Evolutionary conservation across 2,329 filamentous ascomycete genomes (phyloP), one percentile per base, ranked within the genome.

Genomic region (Diaporthe ampelina): DNA sequence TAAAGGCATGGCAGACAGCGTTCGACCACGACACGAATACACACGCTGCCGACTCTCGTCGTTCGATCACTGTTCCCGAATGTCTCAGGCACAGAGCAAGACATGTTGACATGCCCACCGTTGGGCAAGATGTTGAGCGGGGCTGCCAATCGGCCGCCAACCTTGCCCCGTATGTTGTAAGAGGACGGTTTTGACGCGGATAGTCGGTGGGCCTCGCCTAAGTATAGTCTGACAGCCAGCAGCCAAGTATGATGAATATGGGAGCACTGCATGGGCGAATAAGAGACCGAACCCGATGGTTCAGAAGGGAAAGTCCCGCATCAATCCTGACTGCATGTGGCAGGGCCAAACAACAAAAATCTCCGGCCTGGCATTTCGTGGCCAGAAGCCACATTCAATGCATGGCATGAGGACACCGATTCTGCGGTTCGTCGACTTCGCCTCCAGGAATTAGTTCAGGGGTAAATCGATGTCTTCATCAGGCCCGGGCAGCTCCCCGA

Each of bases 11-110:
- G 50, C 37, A n/a, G 43, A 10, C 32, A 43, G 10, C 40, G 26
- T 37, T 19, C 26, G 26, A 26, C 24, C 56, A 61, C 52, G 69
- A 45, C 59, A 70, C 43, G 57, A 70, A 70, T 48, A 40, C 70
- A 73, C 71, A 37, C 54, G 43, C 35, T 67, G 24, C 50, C 58
- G 67, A 72, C 17, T 32, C 48, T 45, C 19, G 26, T n/a, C 69
- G 68, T 76, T 21, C 61, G 57, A 70, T 72, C 59, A 58, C 40
- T 54, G 61, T 76, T 74, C 68, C 74, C 72, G 73, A 69, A 70
- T 76, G 74, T 76, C 74, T 76, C 59, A 69, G 61, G 37, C 45
- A 68, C 68, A 72, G 13, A 74, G 52, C 54, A 61, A 72, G 48
- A 74, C 54, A 72, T 56, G 29, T 40, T 37, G 72, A 52, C 15